Evolutionary conservation across 345 rosid species (phyloP).

Genomic region (Salix caprea): DNA sequence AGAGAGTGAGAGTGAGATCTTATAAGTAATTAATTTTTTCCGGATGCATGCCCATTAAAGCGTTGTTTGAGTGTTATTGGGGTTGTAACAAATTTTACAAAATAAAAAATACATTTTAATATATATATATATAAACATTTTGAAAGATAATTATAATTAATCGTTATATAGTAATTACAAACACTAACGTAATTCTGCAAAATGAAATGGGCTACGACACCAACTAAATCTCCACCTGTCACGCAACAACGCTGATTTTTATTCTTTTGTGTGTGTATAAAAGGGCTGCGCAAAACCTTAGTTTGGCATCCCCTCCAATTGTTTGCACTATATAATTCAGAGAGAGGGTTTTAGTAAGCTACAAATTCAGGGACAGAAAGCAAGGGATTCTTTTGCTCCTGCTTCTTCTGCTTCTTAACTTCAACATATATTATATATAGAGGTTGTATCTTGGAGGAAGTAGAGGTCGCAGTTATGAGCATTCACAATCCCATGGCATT

Average conservation of each 20-base stretch:
- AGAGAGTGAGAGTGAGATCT: too few species aligned
- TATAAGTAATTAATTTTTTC: too few species aligned
- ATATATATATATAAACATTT: too few species aligned
- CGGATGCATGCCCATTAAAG: too few species aligned
- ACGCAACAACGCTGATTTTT: constrained; percentile 32
- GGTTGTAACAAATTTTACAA: too few species aligned
- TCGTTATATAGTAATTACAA: too few species aligned
- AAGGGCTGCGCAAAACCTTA: background rate
- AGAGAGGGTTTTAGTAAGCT: background rate
- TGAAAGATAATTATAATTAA: too few species aligned
- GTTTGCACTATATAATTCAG: constrained; percentile 13
- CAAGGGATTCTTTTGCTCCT: constrained; percentile 31
- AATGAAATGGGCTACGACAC: constrained; percentile 52
- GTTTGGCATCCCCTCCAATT: background rate
- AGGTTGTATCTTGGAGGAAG: background rate
- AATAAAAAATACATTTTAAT: too few species aligned
- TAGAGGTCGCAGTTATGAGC: constrained; percentile 33
- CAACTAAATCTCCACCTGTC: constrained; percentile 70
- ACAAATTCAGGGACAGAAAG: background rate
- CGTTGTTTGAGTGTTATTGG: too few species aligned
- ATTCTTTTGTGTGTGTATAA: background rate
- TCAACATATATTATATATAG: background rate
- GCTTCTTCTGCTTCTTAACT: constrained; percentile 3
- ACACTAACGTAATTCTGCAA: background rate
- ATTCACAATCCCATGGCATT: constrained; percentile 35